Conservation (phyloP, 73 alveolate genomes). For the Vitrella brassicaformis region DNA sequence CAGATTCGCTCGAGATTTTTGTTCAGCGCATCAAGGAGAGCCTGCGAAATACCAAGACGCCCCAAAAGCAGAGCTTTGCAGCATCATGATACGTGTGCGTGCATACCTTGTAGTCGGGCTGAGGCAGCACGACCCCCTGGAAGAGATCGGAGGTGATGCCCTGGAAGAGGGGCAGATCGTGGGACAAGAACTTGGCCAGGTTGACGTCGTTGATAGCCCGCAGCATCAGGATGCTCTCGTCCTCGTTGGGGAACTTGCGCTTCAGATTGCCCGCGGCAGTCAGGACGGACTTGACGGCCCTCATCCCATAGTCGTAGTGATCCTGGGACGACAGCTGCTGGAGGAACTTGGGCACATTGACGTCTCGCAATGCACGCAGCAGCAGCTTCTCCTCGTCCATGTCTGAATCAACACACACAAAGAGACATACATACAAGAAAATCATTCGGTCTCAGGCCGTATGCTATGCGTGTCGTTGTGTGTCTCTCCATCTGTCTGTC, state of each 20-base stretch:
- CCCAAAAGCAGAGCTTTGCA: no score
- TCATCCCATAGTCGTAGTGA: constrained; percentile 98
- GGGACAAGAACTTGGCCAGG: constrained; percentile 92
- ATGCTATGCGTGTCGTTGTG: no score
- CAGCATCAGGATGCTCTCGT: constrained; percentile 70
- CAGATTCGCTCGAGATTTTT: neutral
- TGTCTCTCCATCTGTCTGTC: no score
- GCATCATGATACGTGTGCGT: no score
- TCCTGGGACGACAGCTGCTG: constrained; percentile 65
- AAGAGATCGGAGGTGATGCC: constrained; percentile 82
- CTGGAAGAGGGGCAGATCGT: constrained; percentile 91
- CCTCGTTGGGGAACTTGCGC: constrained; percentile 53
- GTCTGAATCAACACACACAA: constrained; percentile 2
- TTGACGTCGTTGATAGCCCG: constrained; percentile 89
- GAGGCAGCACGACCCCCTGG: constrained; percentile 75
- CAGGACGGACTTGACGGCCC: constrained; percentile 92
- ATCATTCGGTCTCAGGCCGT: no score
- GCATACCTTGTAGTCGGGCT: neutral
- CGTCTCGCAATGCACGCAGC: constrained; percentile 94
- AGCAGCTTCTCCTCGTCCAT: constrained; percentile 84
- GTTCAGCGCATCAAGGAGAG: no score
- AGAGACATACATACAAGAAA: neutral
- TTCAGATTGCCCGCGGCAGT: constrained; percentile 88
- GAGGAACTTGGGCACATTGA: constrained; percentile 92
- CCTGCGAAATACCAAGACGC: no score